Base-by-base conservation (phyloP, 2,329 filamentous ascomycete genomes). In the Verticillium isaacii region DNA sequence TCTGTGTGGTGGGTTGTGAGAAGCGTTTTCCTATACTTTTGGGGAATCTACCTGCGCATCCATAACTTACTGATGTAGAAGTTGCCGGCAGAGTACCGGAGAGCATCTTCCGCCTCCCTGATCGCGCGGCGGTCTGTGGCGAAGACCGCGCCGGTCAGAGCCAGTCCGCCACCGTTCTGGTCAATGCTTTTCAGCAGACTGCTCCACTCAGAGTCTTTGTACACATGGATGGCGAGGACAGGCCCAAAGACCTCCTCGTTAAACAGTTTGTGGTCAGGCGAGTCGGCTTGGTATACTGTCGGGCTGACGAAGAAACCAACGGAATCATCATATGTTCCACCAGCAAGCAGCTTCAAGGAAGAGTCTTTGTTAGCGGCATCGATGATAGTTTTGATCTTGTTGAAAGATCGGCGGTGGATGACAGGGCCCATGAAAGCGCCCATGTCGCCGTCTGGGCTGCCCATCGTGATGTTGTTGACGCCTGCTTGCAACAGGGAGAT, bases 31-130 rank as follows among this genome's bases (percentile, higher is more conserved):
- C 61, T 0, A 5, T 1, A 8, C 23, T 7, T 7, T 50, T 3
- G 19, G 52, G 23, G 0, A 12, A 32, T 4, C 14, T 12, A 15
- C 7, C 19, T 50, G 45, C 19, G 45, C 3, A n/a, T 50, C 4
- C 23, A 29, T 14, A n/a, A 50, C 45, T 67, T 66, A 72, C 70
- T 85, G 61, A 83, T 74, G 69, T 85, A 85, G 58, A 86, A 82
- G 74, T 85, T 86, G 56, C 83, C 84, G 11, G 82, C 83, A 15
- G 82, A 74, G 67, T 84, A 82, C 54, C 81, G 78, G 29, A 86
- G 77, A 17, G 73, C 74, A 25, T 81, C 75, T 71, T 84, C 79
- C 1, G 82, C 83, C 61, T 82, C 72, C 2, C 79, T 77, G 39
- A 83, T 76, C 9, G 79, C 82, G 14, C 69, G 69, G 0, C 77